phyloP scores from a whole-genome alignment of 345 rosid genomes.

The Murraya paniculata region DNA sequence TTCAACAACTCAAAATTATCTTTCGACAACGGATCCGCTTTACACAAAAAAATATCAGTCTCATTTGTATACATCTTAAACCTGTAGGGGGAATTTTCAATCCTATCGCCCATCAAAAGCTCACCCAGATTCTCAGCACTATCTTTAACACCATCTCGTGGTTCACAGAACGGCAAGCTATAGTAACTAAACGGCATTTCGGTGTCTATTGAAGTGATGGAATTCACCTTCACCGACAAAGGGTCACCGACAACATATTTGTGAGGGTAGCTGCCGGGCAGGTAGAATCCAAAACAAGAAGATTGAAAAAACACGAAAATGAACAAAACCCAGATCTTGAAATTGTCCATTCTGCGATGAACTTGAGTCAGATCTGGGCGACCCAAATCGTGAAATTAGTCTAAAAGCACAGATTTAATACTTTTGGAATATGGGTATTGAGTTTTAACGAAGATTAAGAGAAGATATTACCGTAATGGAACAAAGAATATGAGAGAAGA shows the following conservation, averaged over 20 bases:
- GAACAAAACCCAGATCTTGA: slow-evolving; percentile 53
- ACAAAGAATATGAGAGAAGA: neutral
- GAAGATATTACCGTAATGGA: neutral
- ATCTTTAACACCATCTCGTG: slow-evolving; percentile 77
- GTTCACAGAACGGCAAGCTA: slow-evolving; percentile 76
- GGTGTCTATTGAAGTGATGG: slow-evolving; percentile 80
- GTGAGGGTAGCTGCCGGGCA: slow-evolving; percentile 82
- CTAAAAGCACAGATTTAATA: neutral
- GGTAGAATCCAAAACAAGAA: slow-evolving; percentile 53
- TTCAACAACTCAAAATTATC: slow-evolving; percentile 62
- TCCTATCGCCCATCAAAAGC: slow-evolving; percentile 85
- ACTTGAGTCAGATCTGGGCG: slow-evolving; percentile 44
- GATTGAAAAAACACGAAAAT: slow-evolving; percentile 36
- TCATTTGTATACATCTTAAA: slow-evolving; percentile 68
- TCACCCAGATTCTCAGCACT: slow-evolving; percentile 91
- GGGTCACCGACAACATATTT: slow-evolving; percentile 54
- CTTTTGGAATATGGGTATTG: neutral
- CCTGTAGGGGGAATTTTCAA: slow-evolving; percentile 77
- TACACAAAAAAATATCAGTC: slow-evolving; percentile 62
- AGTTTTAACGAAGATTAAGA: neutral
- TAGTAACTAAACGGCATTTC: slow-evolving; percentile 85
- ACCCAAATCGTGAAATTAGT: slow-evolving; percentile 36
- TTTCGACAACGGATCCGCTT: slow-evolving; percentile 45
- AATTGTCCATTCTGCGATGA: slow-evolving; percentile 34
- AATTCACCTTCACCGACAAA: slow-evolving; percentile 80